Conservation (phyloP, 2,329 filamentous ascomycete species). For the Achaetomium macrosporum region DNA sequence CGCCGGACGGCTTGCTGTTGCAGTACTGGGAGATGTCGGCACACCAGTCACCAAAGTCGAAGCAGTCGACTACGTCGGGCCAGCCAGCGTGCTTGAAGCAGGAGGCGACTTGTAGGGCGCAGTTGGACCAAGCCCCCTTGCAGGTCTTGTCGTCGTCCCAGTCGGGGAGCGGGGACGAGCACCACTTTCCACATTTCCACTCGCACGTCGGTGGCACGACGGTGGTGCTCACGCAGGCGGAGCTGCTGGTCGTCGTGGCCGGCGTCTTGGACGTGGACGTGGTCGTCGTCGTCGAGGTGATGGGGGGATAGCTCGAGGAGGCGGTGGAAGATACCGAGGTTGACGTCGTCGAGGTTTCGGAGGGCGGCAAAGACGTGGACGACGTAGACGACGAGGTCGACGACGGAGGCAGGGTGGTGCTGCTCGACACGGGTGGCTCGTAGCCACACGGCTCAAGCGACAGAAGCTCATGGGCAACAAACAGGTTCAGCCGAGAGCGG, state of each 20-base stretch:
- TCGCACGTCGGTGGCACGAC: constrained; percentile 45
- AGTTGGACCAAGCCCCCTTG: constrained; percentile 37
- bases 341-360: constrained; percentile 8
- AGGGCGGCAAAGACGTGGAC: not conserved
- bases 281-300: constrained; percentile 10
- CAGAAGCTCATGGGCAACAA: constrained; percentile 43
- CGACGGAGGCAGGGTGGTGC: constrained; percentile 14
- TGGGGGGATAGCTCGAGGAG: constrained; percentile 9
- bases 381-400: constrained; percentile 11
- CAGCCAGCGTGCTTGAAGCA: constrained; percentile 49
- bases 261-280: constrained; percentile 19
- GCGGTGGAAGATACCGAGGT: constrained; percentile 13
- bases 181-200: constrained; percentile 51
- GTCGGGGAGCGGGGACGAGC: constrained; percentile 43
- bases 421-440: constrained; percentile 25
- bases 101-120: constrained; percentile 41
- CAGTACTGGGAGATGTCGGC: constrained; percentile 41
- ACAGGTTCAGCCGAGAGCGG: constrained; percentile 37
- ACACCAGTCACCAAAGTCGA: constrained; percentile 47
- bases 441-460: constrained; percentile 46
- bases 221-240: constrained; percentile 44
- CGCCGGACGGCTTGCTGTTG: constrained; percentile 20
- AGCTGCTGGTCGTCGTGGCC: constrained; percentile 32
- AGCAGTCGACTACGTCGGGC: constrained; percentile 45
- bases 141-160: constrained; percentile 41